Conservation (phyloP, 2,329 filamentous ascomycete species). For the Trichoderma sp. region DNA sequence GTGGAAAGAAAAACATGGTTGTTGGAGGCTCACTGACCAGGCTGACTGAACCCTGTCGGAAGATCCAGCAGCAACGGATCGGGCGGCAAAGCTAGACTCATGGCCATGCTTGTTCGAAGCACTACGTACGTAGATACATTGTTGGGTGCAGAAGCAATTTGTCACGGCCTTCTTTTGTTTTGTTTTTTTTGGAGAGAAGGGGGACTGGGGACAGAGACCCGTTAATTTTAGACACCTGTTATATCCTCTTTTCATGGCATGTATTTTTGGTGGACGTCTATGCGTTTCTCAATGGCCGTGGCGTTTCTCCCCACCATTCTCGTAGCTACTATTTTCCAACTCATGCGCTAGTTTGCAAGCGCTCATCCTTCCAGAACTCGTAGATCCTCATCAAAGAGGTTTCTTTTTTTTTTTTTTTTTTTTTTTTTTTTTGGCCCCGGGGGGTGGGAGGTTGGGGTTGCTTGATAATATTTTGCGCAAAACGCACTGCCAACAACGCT, state of each 20-base stretch:
- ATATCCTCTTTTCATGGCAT: not conserved
- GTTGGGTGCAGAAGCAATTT: not conserved
- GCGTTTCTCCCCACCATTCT: not conserved
- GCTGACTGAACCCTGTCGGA: not conserved
- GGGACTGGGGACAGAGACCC: not conserved
- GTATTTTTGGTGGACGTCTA: not conserved
- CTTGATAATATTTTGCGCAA: not conserved
- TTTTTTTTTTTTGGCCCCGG: not conserved
- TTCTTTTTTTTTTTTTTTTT: not conserved
- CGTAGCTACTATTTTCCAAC: not conserved
- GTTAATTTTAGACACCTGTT: not conserved
- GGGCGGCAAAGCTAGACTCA: not conserved
- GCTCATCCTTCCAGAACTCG: not conserved
- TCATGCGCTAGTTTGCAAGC: not conserved
- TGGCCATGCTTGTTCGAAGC: too few species aligned
- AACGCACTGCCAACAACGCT: not conserved
- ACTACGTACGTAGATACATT: too few species aligned
- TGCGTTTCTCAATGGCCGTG: not conserved
- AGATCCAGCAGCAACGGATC: not conserved
- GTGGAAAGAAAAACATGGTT: not conserved
- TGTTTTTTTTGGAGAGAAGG: too few species aligned
- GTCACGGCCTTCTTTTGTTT: not conserved
- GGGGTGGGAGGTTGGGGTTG: too few species aligned
- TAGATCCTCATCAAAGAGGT: not conserved
- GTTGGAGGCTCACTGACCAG: not conserved